Evolutionary conservation across 2,329 filamentous ascomycete genomes (phyloP).

Genomic region (Mariannaea elegans): DNA sequence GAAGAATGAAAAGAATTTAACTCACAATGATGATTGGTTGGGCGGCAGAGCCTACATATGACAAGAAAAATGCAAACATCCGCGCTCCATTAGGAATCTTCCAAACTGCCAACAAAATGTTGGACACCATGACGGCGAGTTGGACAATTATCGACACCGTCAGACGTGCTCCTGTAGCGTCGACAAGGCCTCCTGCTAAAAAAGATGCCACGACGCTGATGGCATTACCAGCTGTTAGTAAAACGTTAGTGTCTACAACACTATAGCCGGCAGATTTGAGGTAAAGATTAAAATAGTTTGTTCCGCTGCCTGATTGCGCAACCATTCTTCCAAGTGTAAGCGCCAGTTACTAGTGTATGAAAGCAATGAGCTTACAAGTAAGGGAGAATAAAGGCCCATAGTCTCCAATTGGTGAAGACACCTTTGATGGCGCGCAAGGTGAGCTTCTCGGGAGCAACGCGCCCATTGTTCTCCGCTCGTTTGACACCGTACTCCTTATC

Average conservation of each 20-base stretch:
- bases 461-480: constrained; percentile 16
- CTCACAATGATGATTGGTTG: constrained; percentile 15
- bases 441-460: constrained; percentile 18
- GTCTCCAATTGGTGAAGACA: constrained; percentile 9
- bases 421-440: constrained; percentile 2
- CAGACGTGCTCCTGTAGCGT: constrained; percentile 3
- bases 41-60: constrained; percentile 10
- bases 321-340: constrained; percentile 4
- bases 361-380: not conserved
- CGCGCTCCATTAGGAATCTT: constrained; percentile 1
- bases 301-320: constrained; percentile 7
- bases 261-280: constrained; percentile 11
- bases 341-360: too few relatives aligned
- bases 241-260: constrained; percentile 4
- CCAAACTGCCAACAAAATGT: constrained; percentile 12
- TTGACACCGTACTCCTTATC: constrained; percentile 21
- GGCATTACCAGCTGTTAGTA: constrained; percentile 9
- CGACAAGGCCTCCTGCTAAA: constrained; percentile 5
- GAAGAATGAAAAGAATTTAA: not conserved
- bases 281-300: constrained; percentile 14
- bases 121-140: constrained; percentile 1
- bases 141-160: constrained; percentile 8
- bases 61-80: constrained; percentile 15
- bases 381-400: constrained; percentile 10
- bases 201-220: constrained; percentile 9